Base-by-base conservation (phyloP, 2,329 filamentous ascomycete genomes). In the Cladosporium sp. region DNA sequence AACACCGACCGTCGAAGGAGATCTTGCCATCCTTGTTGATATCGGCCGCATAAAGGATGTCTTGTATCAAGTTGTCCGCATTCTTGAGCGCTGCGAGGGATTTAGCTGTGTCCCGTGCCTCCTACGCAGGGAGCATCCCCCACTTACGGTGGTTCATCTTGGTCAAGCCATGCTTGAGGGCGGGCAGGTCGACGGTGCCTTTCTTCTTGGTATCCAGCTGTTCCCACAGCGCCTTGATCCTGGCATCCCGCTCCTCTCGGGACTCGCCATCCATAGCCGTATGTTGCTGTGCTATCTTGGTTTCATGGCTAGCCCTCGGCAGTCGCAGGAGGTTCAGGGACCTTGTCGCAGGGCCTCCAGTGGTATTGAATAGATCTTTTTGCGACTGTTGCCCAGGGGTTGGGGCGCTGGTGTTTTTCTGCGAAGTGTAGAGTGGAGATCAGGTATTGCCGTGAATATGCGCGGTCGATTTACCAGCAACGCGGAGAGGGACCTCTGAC, bases 71-170 rank as follows among this genome's bases (percentile, higher is more conserved):
- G 32, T 81, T 76, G 69, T 95, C 88, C 66, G 93, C 93, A 77
- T 96, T 93, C 75, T 96, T 95, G 64, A 99, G 72, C 56, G 85
- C 83, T 85, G 61, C 58, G 58, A 15, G 41, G 19, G 32, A 36
- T 41, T 59, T 39, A 58, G 53, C 57, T 19, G 56, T 52, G 40
- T 34, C 47, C 32, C 30, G 32, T 18, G 19, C 19, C 17, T 17
- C 20, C 12, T 27, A 11, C n/a, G n/a, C 15, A 55, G 61, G 55
- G 66, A 60, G 63, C 56, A 53, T 37, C 47, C 56, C 53, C 36
- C 47, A 68, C 84, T 73, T 73, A 95, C 90, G 93, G 69, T 99
- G 93, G 69, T 97, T 91, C 64, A 97, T 89, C 70, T 84, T 88
- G 68, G 78, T 83, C 65, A 99, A 73, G 3, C 92, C 93, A 72